phyloP scores from a whole-genome alignment of 1,139 yeast genomes.

The Geotrichum aggregatum region DNA sequence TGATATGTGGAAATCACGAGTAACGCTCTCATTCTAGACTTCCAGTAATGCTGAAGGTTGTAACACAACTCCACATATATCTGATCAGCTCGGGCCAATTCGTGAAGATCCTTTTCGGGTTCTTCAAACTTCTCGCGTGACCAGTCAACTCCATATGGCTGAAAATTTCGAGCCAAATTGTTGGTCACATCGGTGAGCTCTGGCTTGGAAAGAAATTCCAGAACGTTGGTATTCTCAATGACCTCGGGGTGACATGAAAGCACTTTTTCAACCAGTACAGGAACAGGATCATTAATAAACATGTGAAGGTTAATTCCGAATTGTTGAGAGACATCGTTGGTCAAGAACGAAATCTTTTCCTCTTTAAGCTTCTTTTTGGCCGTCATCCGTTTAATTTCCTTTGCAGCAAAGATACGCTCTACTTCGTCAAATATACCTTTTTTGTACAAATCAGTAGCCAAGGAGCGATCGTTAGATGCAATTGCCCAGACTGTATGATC shows the following conservation, averaged over 20 bases:
- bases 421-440: constrained; percentile 76
- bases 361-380: constrained; percentile 38
- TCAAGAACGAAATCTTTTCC: constrained; percentile 57
- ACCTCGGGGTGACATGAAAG: constrained; percentile 70
- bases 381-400: constrained; percentile 45
- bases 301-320: constrained; percentile 90
- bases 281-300: constrained; percentile 60
- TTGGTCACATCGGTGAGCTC: constrained; percentile 69
- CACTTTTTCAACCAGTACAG: constrained; percentile 60
- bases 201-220: constrained; percentile 78
- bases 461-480: constrained; percentile 43
- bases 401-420: constrained; percentile 70
- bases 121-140: constrained; percentile 34
- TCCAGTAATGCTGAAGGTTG: constrained; percentile 81
- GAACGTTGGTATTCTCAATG: constrained; percentile 59
- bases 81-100: constrained; percentile 75
- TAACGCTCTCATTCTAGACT: constrained; percentile 72
- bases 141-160: constrained; percentile 65
- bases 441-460: constrained; percentile 54
- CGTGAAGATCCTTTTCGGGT: constrained; percentile 52
- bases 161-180: constrained; percentile 58
- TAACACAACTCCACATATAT: constrained; percentile 73
- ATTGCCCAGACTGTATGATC: constrained; percentile 76
- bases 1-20: constrained; percentile 63
- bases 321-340: constrained; percentile 81